Conservation (phyloP, 1,284 basidiomycete species). For the Sanghuangporus weigelae region DNA sequence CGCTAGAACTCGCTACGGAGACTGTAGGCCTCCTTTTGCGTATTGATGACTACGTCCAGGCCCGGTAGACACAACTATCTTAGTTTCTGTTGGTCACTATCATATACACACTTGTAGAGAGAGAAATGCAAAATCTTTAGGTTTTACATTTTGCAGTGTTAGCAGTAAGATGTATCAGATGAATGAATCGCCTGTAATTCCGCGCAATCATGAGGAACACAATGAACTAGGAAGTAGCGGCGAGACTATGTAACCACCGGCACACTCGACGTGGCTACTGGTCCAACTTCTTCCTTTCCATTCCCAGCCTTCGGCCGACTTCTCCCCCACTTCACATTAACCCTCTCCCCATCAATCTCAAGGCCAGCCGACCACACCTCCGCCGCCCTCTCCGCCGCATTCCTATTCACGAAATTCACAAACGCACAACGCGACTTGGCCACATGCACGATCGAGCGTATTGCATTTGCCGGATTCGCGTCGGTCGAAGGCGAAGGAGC, state of each 20-base stretch:
- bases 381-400: slow-evolving; percentile 81
- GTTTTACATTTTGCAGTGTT: no score
- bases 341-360: slow-evolving; percentile 73
- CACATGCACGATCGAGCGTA: slow-evolving; percentile 86
- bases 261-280: neutral
- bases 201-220: neutral
- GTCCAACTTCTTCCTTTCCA: neutral
- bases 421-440: slow-evolving; percentile 91
- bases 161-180: neutral
- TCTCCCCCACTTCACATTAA: slow-evolving; percentile 87
- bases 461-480: slow-evolving; percentile 20
- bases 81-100: neutral
- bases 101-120: neutral
- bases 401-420: slow-evolving; percentile 84
- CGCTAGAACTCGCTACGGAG: slow-evolving; percentile 93
- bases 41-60: slow-evolving; percentile 94
- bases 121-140: no score
- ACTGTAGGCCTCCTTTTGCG: slow-evolving; percentile 95
- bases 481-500: slow-evolving; percentile 37
- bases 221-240: neutral
- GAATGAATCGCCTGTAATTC: neutral
- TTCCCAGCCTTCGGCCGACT: slow-evolving; percentile 29
- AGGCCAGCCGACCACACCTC: slow-evolving; percentile 84
- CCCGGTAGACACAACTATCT: slow-evolving; percentile 38
- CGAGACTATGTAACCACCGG: neutral